These are phyloP conservation scores for Wallacemonas sp. DNA, from an alignment of 208 protist genomes.

Conservation along the genomic window DNA sequence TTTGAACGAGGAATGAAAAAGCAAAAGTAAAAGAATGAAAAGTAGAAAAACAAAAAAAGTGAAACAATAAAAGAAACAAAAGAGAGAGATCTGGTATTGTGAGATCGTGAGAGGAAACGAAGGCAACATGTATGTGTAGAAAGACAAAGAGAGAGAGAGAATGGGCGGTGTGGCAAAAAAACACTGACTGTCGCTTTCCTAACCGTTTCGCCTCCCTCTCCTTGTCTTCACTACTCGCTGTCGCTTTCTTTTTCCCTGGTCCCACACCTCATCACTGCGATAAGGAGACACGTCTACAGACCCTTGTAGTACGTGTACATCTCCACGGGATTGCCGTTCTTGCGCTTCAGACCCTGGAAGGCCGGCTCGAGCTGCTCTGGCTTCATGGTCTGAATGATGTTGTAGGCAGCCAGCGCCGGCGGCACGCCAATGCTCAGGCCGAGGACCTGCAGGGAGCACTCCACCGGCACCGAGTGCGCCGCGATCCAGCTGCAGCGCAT, in stretches of 20 bases:
- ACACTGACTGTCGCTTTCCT: too few species aligned
- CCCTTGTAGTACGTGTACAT: conserved; percentile 86
- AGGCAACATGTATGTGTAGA: too few species aligned
- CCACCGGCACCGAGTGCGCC: conserved; percentile 34
- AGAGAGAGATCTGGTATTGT: neutral
- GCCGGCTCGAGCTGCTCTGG: conserved; percentile 51
- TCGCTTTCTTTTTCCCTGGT: neutral
- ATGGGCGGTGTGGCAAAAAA: too few species aligned
- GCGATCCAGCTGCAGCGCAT: conserved; percentile 30
- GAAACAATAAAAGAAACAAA: conserved; percentile 15
- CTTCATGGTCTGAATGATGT: conserved; percentile 54
- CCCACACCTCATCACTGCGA: too few species aligned
- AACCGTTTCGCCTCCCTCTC: neutral
- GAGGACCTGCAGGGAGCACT: conserved; percentile 65
- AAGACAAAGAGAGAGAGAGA: conserved; percentile 2
- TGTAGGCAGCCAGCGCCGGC: conserved; percentile 69
- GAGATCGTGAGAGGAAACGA: neutral
- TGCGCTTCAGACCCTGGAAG: conserved; percentile 64
- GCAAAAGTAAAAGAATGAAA: too few species aligned
- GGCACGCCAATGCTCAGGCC: conserved; percentile 72
- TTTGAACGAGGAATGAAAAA: too few species aligned
- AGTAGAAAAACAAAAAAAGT: neutral
- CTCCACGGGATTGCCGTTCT: conserved; percentile 65
- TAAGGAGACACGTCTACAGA: too few species aligned
- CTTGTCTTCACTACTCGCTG: neutral